A percentile compares a stretch with the other conserved stretches of the same genome.
These are phyloP conservation scores for Hymenoscyphus repandus DNA, from an alignment of 2,329 filamentous ascomycete species.

Conservation along the genomic window DNA sequence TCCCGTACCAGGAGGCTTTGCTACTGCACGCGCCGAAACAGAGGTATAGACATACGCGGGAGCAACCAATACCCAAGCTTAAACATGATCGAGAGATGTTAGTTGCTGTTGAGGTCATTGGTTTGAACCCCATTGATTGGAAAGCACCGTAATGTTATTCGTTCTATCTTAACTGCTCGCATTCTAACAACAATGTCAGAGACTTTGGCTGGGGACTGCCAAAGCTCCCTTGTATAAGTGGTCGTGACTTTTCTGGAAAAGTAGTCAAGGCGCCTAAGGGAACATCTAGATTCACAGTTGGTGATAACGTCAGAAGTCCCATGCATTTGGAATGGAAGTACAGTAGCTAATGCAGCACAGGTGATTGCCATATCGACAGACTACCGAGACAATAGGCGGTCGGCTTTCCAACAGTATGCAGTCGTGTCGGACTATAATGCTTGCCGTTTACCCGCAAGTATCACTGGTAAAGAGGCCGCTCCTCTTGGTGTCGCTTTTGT, in stretches of 20 bases:
- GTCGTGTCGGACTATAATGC: constrained; percentile 38
- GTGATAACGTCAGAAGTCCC: constrained; percentile 48
- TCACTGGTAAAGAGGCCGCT: constrained; percentile 22
- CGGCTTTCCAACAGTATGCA: constrained; percentile 42
- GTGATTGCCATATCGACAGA: constrained; percentile 29
- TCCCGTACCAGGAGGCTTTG: constrained; percentile 39
- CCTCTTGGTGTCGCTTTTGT: constrained; percentile 39
- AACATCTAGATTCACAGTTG: constrained; percentile 44
- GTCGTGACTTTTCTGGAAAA: constrained; percentile 57
- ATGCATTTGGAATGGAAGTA: too few species aligned
- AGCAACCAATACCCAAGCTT: constrained; percentile 43
- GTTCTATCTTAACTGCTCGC: constrained; percentile 55
- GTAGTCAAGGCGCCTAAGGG: constrained; percentile 45
- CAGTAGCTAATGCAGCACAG: too few species aligned
- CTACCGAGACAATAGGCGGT: constrained; percentile 28
- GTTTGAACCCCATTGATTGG: constrained; percentile 77
- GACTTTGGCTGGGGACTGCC: constrained; percentile 30
- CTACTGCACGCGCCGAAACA: constrained; percentile 45
- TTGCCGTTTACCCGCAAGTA: constrained; percentile 22
- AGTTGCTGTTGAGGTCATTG: constrained; percentile 53
- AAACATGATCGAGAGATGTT: constrained; percentile 55
- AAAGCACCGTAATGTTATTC: constrained; percentile 71
- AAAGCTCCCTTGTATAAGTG: constrained; percentile 27
- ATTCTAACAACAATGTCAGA: constrained; percentile 53
- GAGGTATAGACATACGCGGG: constrained; percentile 41